phyloP scores from a whole-genome alignment of 306 rosid genomes.

The Quercus glauca region DNA sequence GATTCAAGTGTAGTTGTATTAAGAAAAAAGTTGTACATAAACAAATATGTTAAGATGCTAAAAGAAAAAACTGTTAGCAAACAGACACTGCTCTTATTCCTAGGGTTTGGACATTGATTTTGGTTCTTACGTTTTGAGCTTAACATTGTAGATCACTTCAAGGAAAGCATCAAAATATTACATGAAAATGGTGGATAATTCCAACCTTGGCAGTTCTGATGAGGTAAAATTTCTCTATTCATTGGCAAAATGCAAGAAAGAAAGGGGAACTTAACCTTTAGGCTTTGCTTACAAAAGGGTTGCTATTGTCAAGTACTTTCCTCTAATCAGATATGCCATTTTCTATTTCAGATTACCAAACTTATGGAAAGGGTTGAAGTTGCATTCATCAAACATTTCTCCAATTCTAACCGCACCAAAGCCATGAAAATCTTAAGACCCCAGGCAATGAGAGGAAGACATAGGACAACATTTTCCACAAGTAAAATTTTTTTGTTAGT shows the following conservation, averaged over 20 bases:
- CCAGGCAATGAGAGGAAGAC: slow-evolving; percentile 54
- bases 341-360: slow-evolving; percentile 31
- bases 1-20: too few species aligned
- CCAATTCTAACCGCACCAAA: slow-evolving; percentile 58
- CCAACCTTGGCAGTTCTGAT: slow-evolving; percentile 64
- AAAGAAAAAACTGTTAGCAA: too few species aligned
- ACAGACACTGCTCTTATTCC: too few species aligned
- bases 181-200: slow-evolving; percentile 70
- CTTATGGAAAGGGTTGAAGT: slow-evolving; percentile 50
- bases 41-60: too few species aligned
- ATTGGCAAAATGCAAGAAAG: too few species aligned
- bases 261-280: too few species aligned
- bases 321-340: not conserved
- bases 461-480: slow-evolving; percentile 53
- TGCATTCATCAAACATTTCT: slow-evolving; percentile 55
- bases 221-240: slow-evolving; percentile 40
- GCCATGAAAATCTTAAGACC: slow-evolving; percentile 64
- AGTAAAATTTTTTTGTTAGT: slow-evolving; percentile 29
- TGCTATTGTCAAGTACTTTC: too few species aligned
- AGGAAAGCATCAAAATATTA: slow-evolving; percentile 53
- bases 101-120: too few species aligned
- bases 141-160: slow-evolving; percentile 50
- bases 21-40: too few species aligned
- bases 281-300: too few species aligned
- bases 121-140: not conserved